phyloP scores from a whole-genome alignment of 306 rosid species.

The Echinosophora koreensis region DNA sequence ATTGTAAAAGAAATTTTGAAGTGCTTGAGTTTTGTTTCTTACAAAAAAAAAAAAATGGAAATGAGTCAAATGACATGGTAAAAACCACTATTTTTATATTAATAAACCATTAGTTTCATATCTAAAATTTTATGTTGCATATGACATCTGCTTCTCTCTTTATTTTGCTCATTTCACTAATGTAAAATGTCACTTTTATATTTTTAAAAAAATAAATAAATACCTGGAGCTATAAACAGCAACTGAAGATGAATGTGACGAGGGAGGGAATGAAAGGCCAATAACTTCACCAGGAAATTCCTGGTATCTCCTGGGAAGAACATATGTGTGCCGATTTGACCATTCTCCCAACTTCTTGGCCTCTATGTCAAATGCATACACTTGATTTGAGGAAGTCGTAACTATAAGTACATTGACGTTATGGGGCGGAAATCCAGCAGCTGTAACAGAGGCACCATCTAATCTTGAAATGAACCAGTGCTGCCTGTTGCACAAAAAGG shows the following conservation, averaged over 20 bases:
- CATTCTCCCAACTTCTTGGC: conserved; percentile 89
- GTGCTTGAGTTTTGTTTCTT: background rate
- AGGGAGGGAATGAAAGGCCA: conserved; percentile 90
- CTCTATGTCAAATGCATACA: conserved; percentile 90
- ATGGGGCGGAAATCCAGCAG: conserved; percentile 91
- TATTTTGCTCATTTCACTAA: conserved; percentile 16
- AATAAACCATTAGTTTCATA: background rate
- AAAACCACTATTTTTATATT: background rate
- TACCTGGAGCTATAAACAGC: conserved; percentile 98
- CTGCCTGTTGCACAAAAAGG: conserved; percentile 63
- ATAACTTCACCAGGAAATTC: conserved; percentile 99
- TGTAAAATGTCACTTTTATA: background rate
- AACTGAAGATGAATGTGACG: conserved; percentile 66
- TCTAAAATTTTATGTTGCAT: background rate
- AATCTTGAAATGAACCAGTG: conserved; percentile 97
- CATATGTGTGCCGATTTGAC: conserved; percentile 73
- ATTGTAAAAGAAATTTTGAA: background rate
- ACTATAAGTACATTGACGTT: conserved; percentile 73
- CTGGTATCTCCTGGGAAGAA: conserved; percentile 84
- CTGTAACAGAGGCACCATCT: conserved; percentile 91
- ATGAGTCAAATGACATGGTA: too few species aligned
- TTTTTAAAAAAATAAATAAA: background rate
- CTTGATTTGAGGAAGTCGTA: conserved; percentile 94
- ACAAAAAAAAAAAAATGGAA: too few species aligned
- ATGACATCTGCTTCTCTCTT: conserved; percentile 11